Conservation (phyloP, 164 flowering plant species). For the Pachysandra terminalis region DNA sequence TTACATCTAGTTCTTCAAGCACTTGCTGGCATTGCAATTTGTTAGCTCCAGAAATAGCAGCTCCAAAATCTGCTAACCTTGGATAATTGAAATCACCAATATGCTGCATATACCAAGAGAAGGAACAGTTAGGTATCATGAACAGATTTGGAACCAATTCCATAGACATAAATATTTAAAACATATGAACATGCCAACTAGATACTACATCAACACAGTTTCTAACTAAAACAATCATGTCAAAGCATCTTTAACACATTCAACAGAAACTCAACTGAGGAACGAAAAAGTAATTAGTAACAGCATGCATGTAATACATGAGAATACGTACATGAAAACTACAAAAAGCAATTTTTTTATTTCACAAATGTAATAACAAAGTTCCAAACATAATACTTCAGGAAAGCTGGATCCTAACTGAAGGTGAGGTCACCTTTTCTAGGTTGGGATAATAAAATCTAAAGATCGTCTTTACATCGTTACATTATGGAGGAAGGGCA, state of each 20-base stretch:
- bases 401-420: too few species aligned
- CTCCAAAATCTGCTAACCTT: conserved; percentile 96
- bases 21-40: conserved; percentile 77
- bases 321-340: too few species aligned
- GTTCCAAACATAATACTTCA: too few species aligned
- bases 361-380: too few species aligned
- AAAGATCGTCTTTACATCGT: too few species aligned
- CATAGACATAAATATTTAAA: too few species aligned
- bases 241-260: neutral
- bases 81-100: conserved; percentile 91
- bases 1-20: conserved; percentile 96
- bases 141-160: neutral
- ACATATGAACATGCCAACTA: neutral
- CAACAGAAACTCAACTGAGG: neutral
- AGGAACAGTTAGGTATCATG: conserved; percentile 1
- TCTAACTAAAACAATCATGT: neutral
- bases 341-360: too few species aligned
- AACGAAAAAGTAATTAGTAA: too few species aligned
- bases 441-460: too few species aligned
- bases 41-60: conserved; percentile 95
- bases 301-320: too few species aligned
- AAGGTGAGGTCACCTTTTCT: too few species aligned
- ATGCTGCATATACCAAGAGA: conserved; percentile 52
- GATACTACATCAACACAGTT: neutral
- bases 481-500: too few species aligned